Base-by-base conservation (phyloP, 257 asterid genomes). In the Avicennia marina region DNA sequence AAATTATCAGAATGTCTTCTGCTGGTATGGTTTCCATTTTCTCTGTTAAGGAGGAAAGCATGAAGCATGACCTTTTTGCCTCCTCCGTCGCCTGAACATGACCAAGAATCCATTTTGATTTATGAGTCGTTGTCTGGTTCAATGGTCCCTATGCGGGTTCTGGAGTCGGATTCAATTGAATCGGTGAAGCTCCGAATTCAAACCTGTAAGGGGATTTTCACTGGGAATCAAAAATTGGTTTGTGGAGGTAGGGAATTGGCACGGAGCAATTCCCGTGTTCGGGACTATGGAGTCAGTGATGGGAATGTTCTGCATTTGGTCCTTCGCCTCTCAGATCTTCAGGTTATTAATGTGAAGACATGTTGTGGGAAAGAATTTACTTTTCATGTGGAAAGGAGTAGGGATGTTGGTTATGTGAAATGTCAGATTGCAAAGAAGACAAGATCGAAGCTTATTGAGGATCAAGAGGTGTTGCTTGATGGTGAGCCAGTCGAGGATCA, bases 271-370 rank as follows among this genome's bases (percentile, higher is more conserved):
- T 90, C 95, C 65, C 85, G 72, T 1, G 78, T 90, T 45, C 64
- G 81, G 44, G 97, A 90, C 51, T 90, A 90, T 63, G 95, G 90
- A 2, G 83, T 90, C 56, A 65, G 71, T 6, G 81, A 90, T 58
- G 97, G 97, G 7, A 84, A 84, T 58, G 81, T 86, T 44, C 72
- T 90, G 49, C 97, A 90, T 72, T 77, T 90, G 73, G 83, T 90
- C 39, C 77, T 90, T 27, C 89, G 90, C 39, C 77, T 84, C 11
- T 75, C 87, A 0, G 95, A 86, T 65, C 87, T 90, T 51, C 94
- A 74, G 80, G 64, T 58, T 7, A 80, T 90, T 21, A 66, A 55
- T 25, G 97, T 90, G 59, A 84, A 42, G 59, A 90, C 97, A 13
- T 72, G 78, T 24, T 82, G 78, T 48, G 97, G 97, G 43, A 79